Conservation (phyloP, 2,329 filamentous ascomycete genomes). For the Tolypocladium endophyticum region DNA sequence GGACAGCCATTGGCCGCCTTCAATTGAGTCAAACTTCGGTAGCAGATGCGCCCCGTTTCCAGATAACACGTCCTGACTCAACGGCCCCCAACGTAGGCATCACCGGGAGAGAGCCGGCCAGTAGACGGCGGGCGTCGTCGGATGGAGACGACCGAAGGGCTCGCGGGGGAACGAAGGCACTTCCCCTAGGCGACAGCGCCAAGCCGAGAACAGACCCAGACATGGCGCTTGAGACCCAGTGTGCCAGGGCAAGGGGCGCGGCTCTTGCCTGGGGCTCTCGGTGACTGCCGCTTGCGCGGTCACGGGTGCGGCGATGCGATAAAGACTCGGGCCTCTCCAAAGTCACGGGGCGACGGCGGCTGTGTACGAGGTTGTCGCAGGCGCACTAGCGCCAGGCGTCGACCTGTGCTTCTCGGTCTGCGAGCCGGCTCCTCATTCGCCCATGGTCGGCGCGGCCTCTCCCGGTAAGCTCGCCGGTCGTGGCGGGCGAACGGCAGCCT, state of each 20-base stretch:
- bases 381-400: background rate
- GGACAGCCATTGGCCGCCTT: background rate
- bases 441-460: background rate
- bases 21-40: background rate
- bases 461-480: background rate
- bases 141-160: background rate
- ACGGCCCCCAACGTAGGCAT: background rate
- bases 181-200: background rate
- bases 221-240: background rate
- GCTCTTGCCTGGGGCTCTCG: background rate
- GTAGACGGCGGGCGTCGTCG: background rate
- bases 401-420: background rate
- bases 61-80: background rate
- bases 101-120: background rate
- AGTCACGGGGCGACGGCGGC: background rate
- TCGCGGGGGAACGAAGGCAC: background rate
- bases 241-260: background rate
- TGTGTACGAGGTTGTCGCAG: background rate
- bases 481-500: background rate
- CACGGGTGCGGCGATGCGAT: background rate
- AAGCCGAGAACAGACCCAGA: background rate
- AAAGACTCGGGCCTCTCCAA: background rate
- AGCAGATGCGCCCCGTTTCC: background rate
- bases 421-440: background rate
- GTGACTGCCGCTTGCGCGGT: background rate